Evolutionary conservation across 345 rosid genomes (phyloP), one percentile per base, ranked within the genome.

Genomic region (Mangifera indica): DNA sequence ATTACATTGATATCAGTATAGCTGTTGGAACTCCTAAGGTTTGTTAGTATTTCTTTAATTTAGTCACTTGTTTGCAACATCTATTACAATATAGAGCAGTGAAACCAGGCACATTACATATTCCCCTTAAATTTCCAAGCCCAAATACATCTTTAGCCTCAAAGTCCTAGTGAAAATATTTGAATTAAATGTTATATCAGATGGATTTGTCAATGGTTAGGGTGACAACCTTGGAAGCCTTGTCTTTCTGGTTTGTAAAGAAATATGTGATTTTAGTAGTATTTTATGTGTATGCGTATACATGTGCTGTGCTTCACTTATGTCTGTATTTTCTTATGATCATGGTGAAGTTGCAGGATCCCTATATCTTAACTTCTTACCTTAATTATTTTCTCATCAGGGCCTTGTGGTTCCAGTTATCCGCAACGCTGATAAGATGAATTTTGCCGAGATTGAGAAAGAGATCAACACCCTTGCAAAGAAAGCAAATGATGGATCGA

Each of bases 361-460:
- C 42, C 6, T 26, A 0, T 12, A 26, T 49, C 15, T 58, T 57
- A 25, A 75, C 44, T 55, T 60, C 51, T 58, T n/a, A n/a, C n/a
- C n/a, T 12, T 51, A n/a, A 24, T 25, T 52, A 22, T 48, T 70
- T 79, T 29, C 69, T 40, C 44, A 55, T 74, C 84, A 91, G 94
- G 97, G 97, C 71, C 94, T 91, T 71, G 94, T 91, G 24, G 97
- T 91, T 77, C 97, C 97, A n/a, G 97, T 91, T 63, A 81, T 91
- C 62, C 93, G 94, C 59, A 83, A 73, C 72, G 94, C 97, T 26
- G 92, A 78, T 24, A 60, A 46, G 65, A 91, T 91, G 97, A 87
- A 91, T 76, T 91, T 91, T 77, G 97, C 97, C 42, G 96, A 90
- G 60, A 89, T 94, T 13, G 99, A 94, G 86, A 92, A 94, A 82